Base-by-base conservation (phyloP, 495 filamentous ascomycete species). In the Penicillium longicatenatum region DNA sequence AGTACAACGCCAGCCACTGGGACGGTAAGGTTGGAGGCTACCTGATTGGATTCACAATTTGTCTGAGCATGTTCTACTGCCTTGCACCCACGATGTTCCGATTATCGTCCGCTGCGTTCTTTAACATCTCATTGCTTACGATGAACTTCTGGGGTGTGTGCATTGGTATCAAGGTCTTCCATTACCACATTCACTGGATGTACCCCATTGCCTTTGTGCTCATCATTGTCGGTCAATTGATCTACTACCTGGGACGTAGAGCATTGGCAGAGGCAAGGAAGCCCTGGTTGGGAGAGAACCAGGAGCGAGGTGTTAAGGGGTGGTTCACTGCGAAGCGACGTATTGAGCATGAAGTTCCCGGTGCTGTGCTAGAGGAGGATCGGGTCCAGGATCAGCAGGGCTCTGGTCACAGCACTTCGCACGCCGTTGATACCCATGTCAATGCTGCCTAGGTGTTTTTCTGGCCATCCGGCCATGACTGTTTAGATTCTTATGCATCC, bases 71-170 rank as follows among this genome's bases (percentile, higher is more conserved):
- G 51, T 98, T 98, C 78, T 98, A 98, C 77, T 85, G 85, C 11
- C 79, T 92, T 10, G 92, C 87, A 6, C 94, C 94, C 17, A 77
- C 97, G 47, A 77, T 98, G 59, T 86, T 97, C 75, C 89, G 94
- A 24, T 88, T 97, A 70, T 85, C 89, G 5, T 88, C 83, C 9
- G 94, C 94, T 0, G 94, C 93, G 19, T 97, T 98, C 77, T 97
- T 97, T 79, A 95, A 98, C 72, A 92, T 98, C 70, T 91, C 87
- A 29, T 78, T 98, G 67, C 79, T 98, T 50, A 98, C 95, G 19
- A 89, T 86, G 66, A 98, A 96, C 74, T 98, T 98, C 79, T 98
- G 95, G 93, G 91, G 91, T 65, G 89, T 95, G 26, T 84, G 91
- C 58, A 93, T 98, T 63, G 94, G 94, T 43, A 80, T 95, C 54